Conservation (phyloP, 2,329 filamentous ascomycete species). For the Lachnellula subtilissima region DNA sequence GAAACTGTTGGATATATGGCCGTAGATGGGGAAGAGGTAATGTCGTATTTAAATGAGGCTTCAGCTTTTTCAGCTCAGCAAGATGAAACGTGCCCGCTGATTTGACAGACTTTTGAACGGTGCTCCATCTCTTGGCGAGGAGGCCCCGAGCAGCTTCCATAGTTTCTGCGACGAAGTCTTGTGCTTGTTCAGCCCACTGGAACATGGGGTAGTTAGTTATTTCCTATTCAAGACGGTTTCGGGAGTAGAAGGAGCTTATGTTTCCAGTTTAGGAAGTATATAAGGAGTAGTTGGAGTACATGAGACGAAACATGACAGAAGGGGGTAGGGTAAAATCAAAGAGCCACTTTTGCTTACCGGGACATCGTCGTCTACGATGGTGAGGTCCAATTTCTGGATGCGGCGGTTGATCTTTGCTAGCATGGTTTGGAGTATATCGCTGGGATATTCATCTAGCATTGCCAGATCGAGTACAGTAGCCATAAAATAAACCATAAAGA, state of each 20-base stretch:
- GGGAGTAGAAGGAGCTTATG: no score
- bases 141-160: constrained; percentile 14
- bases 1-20: constrained; percentile 4
- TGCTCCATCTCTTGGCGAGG: constrained; percentile 22
- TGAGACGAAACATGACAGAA: no score
- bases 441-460: constrained; percentile 9
- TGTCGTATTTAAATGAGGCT: constrained; percentile 6
- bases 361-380: neutral
- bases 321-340: no score
- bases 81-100: neutral
- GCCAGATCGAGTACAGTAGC: constrained; percentile 10
- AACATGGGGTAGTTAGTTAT: no score
- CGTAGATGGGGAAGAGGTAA: constrained; percentile 6
- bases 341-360: no score
- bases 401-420: constrained; percentile 41
- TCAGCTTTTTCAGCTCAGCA: constrained; percentile 8
- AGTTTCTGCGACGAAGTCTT: constrained; percentile 2
- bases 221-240: no score
- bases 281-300: no score
- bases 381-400: constrained; percentile 36
- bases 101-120: constrained; percentile 1
- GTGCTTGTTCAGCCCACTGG: constrained; percentile 9
- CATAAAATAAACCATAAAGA: constrained; percentile 44
- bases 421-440: constrained; percentile 37
- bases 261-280: no score